Evolutionary conservation across 805 yeast genomes (phyloP).

Genomic region (Monosporozyma aerobia): DNA sequence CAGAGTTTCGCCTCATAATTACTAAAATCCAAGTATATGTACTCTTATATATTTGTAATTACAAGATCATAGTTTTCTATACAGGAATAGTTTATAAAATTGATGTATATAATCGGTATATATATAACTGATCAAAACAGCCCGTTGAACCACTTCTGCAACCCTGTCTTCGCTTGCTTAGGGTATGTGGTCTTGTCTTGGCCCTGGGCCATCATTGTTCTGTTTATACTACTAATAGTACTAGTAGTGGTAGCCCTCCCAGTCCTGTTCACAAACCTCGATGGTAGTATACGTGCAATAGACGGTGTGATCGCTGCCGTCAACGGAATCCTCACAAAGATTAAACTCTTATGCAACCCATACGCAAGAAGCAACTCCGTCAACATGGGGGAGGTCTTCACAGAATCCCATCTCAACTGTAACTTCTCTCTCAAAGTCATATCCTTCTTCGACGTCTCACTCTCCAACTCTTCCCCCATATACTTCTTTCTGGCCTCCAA

Average conservation of each 20-base stretch:
- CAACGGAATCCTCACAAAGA: slow-evolving; percentile 76
- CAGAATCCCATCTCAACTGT: slow-evolving; percentile 19
- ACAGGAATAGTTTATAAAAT: too few relatives aligned
- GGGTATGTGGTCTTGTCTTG: slow-evolving; percentile 16
- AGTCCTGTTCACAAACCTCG: neutral
- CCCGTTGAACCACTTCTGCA: slow-evolving; percentile 29
- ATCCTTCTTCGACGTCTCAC: slow-evolving; percentile 4
- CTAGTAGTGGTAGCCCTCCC: too few relatives aligned
- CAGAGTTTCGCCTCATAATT: too few relatives aligned
- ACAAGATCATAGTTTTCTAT: too few relatives aligned
- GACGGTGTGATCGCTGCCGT: slow-evolving; percentile 89
- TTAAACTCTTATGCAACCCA: slow-evolving; percentile 81
- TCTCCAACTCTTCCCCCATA: slow-evolving; percentile 9
- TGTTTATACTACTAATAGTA: neutral
- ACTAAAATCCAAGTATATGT: too few relatives aligned
- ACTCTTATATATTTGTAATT: too few relatives aligned
- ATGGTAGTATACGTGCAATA: slow-evolving; percentile 45
- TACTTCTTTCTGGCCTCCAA: neutral
- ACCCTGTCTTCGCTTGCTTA: slow-evolving; percentile 31
- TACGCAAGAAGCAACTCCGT: slow-evolving; percentile 88
- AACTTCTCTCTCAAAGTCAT: slow-evolving; percentile 9
- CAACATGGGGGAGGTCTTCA: slow-evolving; percentile 39
- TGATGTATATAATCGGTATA: too few relatives aligned
- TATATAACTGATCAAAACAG: slow-evolving; percentile 14
- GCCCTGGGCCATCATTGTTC: neutral